Conservation (phyloP, 2,329 filamentous ascomycete genomes). For the Ceratocystis cacaofunesta region DNA sequence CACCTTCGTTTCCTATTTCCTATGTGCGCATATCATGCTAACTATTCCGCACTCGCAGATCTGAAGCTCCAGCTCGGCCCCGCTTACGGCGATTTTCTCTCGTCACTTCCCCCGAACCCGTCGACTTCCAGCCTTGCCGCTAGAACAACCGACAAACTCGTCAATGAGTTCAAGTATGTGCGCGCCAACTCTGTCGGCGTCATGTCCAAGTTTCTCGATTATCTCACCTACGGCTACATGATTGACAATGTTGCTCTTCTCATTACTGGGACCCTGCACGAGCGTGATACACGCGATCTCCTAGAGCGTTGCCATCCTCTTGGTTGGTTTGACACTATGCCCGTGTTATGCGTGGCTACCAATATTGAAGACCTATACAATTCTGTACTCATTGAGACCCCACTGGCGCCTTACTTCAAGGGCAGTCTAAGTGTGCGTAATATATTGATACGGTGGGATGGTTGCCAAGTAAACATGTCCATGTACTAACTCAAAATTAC, state of each 20-base stretch:
- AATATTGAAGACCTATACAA: constrained; percentile 99
- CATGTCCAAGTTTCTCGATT: constrained; percentile 91
- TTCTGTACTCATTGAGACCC: constrained; percentile 91
- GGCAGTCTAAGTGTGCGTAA: constrained; percentile 54
- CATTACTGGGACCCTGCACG: constrained; percentile 94
- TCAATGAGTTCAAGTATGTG: constrained; percentile 92
- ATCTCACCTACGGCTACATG: constrained; percentile 98
- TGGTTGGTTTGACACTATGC: constrained; percentile 98
- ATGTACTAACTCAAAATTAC: constrained; percentile 5
- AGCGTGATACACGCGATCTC: constrained; percentile 89
- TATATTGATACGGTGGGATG: too few relatives aligned
- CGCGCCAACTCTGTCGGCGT: constrained; percentile 86
- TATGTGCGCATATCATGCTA: constrained; percentile 10
- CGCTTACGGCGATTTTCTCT: constrained; percentile 92
- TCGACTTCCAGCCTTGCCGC: constrained; percentile 88
- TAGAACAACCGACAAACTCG: constrained; percentile 95
- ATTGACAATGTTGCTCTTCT: constrained; percentile 97
- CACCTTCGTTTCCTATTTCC: not conserved
- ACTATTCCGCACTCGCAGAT: constrained; percentile 38
- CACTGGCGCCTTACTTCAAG: constrained; percentile 93
- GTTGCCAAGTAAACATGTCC: not conserved
- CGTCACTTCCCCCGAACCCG: constrained; percentile 83
- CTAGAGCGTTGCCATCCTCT: constrained; percentile 91
- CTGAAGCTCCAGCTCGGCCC: constrained; percentile 95
- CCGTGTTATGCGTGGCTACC: constrained; percentile 89